Evolutionary conservation across 257 asterid genomes (phyloP).

Genomic region (Penstemon davidsonii): DNA sequence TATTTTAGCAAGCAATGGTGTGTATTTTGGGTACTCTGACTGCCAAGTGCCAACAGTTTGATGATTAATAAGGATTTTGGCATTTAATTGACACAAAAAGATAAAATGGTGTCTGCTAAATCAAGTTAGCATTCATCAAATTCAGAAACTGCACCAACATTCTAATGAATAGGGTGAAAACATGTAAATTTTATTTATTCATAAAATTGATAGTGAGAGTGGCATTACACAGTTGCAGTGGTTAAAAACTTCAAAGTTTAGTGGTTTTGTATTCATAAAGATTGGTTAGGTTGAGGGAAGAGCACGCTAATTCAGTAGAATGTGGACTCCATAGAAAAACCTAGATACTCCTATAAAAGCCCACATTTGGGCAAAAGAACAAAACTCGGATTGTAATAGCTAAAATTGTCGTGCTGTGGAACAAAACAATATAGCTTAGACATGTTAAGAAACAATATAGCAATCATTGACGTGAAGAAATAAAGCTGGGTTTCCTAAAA

Average conservation of each 20-base stretch:
- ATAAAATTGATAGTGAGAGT: neutral
- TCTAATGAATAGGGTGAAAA: neutral
- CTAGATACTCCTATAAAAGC: neutral
- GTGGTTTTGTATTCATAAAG: neutral
- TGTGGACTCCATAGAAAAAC: neutral
- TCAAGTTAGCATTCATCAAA: neutral
- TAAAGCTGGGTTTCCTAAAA: neutral
- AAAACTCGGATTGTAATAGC: neutral
- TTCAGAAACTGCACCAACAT: neutral
- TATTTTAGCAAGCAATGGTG: slow-evolving; percentile 89
- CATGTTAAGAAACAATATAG: neutral
- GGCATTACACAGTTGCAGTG: neutral
- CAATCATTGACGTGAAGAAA: neutral
- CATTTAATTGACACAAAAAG: slow-evolving; percentile 10
- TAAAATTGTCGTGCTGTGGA: neutral
- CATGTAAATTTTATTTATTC: neutral
- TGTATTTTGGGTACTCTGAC: slow-evolving; percentile 85
- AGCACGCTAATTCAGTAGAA: neutral
- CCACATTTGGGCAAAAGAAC: slow-evolving; percentile 5
- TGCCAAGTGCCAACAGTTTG: slow-evolving; percentile 55
- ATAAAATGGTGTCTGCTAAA: neutral
- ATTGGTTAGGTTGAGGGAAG: neutral
- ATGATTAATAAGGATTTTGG: slow-evolving; percentile 19
- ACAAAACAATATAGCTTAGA: neutral
- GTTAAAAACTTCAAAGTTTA: neutral